phyloP scores from a whole-genome alignment of 148 eudicot species.

The Agrostemma githago region DNA sequence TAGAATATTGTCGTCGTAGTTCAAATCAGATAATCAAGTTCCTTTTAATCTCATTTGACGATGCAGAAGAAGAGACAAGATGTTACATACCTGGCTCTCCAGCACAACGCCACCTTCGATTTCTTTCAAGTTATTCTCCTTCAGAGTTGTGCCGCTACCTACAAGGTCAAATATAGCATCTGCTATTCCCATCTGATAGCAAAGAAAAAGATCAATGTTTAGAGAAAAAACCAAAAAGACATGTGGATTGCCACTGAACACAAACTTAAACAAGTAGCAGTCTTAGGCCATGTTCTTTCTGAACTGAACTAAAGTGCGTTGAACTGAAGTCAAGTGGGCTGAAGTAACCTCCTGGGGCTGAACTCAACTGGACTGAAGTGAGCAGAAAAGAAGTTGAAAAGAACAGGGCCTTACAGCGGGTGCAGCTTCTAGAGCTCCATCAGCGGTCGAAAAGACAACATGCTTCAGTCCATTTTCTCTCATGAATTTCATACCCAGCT shows the following conservation, averaged over 20 bases:
- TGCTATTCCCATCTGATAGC: constrained; percentile 85
- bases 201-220: constrained; percentile 19
- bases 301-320: too few species aligned
- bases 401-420: constrained; percentile 66
- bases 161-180: constrained; percentile 98
- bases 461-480: constrained; percentile 73
- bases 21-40: neutral
- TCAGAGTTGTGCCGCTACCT: constrained; percentile 86
- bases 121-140: constrained; percentile 91
- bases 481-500: constrained; percentile 91
- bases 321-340: too few species aligned
- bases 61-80: constrained; percentile 1
- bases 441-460: constrained; percentile 84
- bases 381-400: too few species aligned
- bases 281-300: too few species aligned
- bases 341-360: too few species aligned
- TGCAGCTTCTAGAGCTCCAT: constrained; percentile 99
- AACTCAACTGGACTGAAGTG: too few species aligned
- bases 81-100: constrained; percentile 68
- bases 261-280: too few species aligned
- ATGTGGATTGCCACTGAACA: neutral
- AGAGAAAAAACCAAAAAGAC: neutral
- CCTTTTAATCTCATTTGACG: neutral
- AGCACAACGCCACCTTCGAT: constrained; percentile 81
- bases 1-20: constrained; percentile 29